These are phyloP conservation scores for Pyrrhoderma lamaoense DNA, from an alignment of 1,284 basidiomycete genomes.

Conservation along the genomic window DNA sequence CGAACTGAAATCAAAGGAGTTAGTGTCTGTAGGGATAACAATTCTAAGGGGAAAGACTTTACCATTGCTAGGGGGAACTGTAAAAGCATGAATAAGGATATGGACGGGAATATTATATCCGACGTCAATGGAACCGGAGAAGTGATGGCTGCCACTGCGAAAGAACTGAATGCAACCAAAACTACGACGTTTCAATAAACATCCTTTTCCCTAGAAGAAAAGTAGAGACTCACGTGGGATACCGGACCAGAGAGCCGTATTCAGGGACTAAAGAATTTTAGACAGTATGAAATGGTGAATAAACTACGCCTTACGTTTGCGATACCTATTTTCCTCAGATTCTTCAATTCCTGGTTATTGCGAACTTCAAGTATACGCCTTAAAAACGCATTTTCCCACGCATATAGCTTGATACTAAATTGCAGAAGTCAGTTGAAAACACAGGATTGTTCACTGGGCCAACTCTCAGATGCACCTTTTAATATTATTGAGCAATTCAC, in stretches of 20 bases:
- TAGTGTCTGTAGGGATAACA: neutral
- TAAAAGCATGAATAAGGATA: constrained; percentile 87
- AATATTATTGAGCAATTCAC: constrained; percentile 82
- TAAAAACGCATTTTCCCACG: constrained; percentile 58
- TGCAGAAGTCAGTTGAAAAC: constrained; percentile 8
- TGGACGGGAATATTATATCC: constrained; percentile 91
- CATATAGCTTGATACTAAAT: constrained; percentile 44
- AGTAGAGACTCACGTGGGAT: constrained; percentile 43
- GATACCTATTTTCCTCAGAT: constrained; percentile 44
- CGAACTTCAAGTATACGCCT: constrained; percentile 41
- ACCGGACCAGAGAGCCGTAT: constrained; percentile 49
- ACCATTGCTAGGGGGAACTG: constrained; percentile 87
- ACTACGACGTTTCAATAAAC: constrained; percentile 1
- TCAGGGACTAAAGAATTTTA: constrained; percentile 25
- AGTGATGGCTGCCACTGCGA: constrained; percentile 72
- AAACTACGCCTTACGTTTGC: constrained; percentile 20
- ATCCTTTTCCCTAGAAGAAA: constrained; percentile 26
- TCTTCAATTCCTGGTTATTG: constrained; percentile 47
- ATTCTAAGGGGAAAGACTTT: constrained; percentile 15
- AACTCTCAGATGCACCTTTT: constrained; percentile 53
- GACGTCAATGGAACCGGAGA: constrained; percentile 73
- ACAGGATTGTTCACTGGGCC: no score
- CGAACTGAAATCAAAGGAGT: neutral
- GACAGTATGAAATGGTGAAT: neutral
- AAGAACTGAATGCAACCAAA: constrained; percentile 58